Base-by-base conservation (phyloP, 1,284 basidiomycete species). In the Thelephora terrestris region DNA sequence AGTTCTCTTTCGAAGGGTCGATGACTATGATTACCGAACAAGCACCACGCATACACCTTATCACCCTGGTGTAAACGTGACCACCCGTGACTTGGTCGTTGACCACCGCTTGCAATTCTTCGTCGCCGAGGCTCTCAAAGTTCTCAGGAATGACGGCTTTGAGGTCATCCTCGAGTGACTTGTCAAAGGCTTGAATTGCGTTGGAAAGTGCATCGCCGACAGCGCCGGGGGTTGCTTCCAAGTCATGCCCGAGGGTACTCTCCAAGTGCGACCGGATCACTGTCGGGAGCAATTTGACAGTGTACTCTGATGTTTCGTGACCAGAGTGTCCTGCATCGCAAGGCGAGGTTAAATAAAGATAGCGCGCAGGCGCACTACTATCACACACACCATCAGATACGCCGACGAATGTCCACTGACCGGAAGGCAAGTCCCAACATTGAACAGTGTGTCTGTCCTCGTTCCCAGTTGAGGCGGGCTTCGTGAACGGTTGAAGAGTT, bases 1-100 rank as follows among this genome's bases (percentile, higher is more conserved):
- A 53, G 53, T 78, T 71, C 45, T 63, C 66, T 45, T 62, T 68
- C 9, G 57, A 52, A 4, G 78, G 74, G 60, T 83, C 78, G 34
- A 73, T 61, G 34, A 84, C 60, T 18, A 78, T 68, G 37, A 82
- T 58, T 29, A 85, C 64, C 20, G 74, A 74, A 1, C 82, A 84
- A n/a, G 72, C 69, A 24, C 82, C 82, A 38, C 79, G 71, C 52
- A 81, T 74, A 58, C 76, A 78, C 25, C 72, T 69, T 27, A 69
- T 57, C 46, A 70, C 63, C 25, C 67, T 62, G 18, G 58, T 51
- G 32, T 59, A 54, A 18, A 66, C 59, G 37, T 63, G 49, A 18
- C 55, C 57, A 40, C 55, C 59, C 3, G 46, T 49, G 1, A 53
- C 46, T 14, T 51, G 46, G 49, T 62, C 58, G 39, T 62, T 58